Conservation (phyloP, 148 eudicot genomes). For the Rhododendron vialii region DNA sequence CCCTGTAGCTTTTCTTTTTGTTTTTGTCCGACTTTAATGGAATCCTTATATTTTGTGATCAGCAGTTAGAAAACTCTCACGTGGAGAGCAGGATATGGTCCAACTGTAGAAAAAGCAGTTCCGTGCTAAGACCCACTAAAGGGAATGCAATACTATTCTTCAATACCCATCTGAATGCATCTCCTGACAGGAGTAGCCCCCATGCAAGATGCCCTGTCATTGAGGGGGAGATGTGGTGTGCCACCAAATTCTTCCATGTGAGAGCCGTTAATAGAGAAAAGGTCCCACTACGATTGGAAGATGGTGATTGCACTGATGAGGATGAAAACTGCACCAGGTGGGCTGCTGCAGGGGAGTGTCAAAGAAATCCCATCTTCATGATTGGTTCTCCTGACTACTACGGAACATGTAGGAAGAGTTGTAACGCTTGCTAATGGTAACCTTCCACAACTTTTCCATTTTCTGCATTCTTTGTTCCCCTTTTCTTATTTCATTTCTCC, state of each 20-base stretch:
- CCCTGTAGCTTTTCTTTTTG: background rate
- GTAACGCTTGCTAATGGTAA: slow-evolving; percentile 60
- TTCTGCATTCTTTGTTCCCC: background rate
- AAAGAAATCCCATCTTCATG: slow-evolving; percentile 78
- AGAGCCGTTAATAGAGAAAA: slow-evolving; percentile 21
- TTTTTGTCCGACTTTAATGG: background rate
- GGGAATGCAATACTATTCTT: slow-evolving; percentile 87
- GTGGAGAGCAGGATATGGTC: slow-evolving; percentile 45
- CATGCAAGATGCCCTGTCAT: slow-evolving; percentile 66
- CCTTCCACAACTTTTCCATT: background rate
- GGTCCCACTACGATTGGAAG: slow-evolving; percentile 15
- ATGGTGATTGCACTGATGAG: slow-evolving; percentile 71
- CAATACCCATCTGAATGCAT: slow-evolving; percentile 60
- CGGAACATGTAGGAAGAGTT: slow-evolving; percentile 93
- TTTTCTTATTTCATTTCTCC: background rate
- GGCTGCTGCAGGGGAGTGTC: slow-evolving; percentile 88
- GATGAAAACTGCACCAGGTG: slow-evolving; percentile 77
- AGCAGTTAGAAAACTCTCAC: slow-evolving; percentile 35
- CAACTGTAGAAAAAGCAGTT: slow-evolving; percentile 29
- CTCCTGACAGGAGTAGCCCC: slow-evolving; percentile 59
- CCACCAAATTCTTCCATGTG: slow-evolving; percentile 55
- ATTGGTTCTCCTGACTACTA: slow-evolving; percentile 92
- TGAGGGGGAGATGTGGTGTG: slow-evolving; percentile 82
- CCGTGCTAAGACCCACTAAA: slow-evolving; percentile 49
- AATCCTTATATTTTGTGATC: slow-evolving; percentile 8